Evolutionary conservation across 805 yeast species (phyloP), one percentile per base, ranked within the genome.

Genomic region (Candida easanensis): DNA sequence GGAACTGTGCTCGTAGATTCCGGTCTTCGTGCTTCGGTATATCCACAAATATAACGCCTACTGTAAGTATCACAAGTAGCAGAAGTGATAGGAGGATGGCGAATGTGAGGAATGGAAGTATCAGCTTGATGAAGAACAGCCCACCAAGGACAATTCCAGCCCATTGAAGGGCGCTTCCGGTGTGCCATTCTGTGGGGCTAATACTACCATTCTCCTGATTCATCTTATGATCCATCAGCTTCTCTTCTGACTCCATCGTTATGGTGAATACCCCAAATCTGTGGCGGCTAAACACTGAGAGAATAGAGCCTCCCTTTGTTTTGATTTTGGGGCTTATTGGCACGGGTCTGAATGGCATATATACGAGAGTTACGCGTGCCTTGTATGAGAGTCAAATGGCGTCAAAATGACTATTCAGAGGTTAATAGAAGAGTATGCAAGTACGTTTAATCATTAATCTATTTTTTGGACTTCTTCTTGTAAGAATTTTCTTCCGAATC

Each of bases 1-100:
- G 59, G 35, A 58, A 53, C 34, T 41, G 42, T 1, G 28, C 3
- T 4, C 52, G 37, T 1, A 50, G 15, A 4, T 28, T 36, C 3
- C 4, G 21, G 3, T 33, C 44, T 1, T 44, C 48, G 21, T 41
- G 34, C 37, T 39, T 49, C 17, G 53, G 47, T 5, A 44, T 34
- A 8, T 36, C 15, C 0, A 54, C 30, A 2, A 43, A 4, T 8
- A 41, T 33, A 1, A 49, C 28, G 1, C 44, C 42, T 3, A 25
- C 19, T 4, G 18, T n/a, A 4, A 41, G 7, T 5, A 35, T 14
- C 18, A 36, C 15, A 17, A 40, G 28, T 10, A 41, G 34, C 7
- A 40, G 11, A 25, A 47, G 23, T 7, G 33, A 21, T 26, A 44
- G 9, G 34, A 37, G 27, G n/a, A 16, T 20, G 20, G 21, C 10